Conservation (phyloP, 2,329 filamentous ascomycete species). For the Ophiocordyceps camponoti-saundersi region DNA sequence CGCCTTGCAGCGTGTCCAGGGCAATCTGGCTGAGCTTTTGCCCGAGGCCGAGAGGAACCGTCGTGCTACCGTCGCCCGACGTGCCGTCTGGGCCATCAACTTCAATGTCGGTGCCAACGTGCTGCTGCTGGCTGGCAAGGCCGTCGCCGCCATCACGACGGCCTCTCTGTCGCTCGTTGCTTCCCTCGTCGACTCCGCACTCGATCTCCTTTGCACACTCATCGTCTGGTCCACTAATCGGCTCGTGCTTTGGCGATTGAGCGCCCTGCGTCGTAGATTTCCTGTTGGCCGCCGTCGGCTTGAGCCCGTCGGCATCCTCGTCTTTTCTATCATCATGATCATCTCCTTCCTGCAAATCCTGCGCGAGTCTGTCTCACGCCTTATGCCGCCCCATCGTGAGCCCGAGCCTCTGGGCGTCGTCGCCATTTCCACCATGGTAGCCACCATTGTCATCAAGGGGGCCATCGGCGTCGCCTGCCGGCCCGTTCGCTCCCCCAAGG, state of each 20-base stretch:
- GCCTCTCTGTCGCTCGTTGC: constrained; percentile 63
- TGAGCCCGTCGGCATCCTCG: constrained; percentile 59
- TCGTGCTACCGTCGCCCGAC: constrained; percentile 7
- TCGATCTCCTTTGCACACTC: constrained; percentile 61
- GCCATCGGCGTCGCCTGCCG: constrained; percentile 73
- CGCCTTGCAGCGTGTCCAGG: constrained; percentile 12
- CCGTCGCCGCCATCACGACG: constrained; percentile 61
- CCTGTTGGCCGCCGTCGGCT: constrained; percentile 53
- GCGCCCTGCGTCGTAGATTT: constrained; percentile 41
- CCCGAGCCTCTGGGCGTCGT: constrained; percentile 12
- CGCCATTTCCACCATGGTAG: constrained; percentile 35
- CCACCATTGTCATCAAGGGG: constrained; percentile 64
- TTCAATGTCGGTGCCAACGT: constrained; percentile 65
- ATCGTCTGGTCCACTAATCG: constrained; percentile 66
- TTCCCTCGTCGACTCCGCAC: constrained; percentile 56
- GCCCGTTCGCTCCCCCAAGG: constrained; percentile 64
- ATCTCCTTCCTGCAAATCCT: constrained; percentile 64
- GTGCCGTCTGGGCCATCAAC: constrained; percentile 50
- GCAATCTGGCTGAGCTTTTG: constrained; percentile 13
- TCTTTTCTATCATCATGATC: constrained; percentile 73
- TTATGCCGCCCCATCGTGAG: constrained; percentile 39
- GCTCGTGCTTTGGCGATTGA: constrained; percentile 43
- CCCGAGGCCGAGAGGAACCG: constrained; percentile 14
- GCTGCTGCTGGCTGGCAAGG: constrained; percentile 54
- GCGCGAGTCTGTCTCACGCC: constrained; percentile 46